These are phyloP conservation scores for Lactifluus hygrophoroides DNA, from an alignment of 768 basidiomycete species.

Conservation along the genomic window DNA sequence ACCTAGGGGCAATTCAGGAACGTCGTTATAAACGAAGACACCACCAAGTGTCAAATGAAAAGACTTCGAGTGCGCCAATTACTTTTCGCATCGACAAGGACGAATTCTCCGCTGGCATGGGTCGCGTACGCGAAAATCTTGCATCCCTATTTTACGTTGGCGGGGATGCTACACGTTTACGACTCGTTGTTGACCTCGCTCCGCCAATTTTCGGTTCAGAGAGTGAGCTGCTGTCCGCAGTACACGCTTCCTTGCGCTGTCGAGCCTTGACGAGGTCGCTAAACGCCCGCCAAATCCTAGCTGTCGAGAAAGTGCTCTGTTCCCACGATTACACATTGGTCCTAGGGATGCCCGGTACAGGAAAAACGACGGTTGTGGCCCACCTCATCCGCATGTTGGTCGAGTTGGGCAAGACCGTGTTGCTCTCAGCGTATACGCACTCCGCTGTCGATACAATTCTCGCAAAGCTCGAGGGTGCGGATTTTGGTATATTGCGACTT, in stretches of 20 bases:
- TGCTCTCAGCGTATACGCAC: conserved; percentile 92
- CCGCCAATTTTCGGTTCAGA: conserved; percentile 49
- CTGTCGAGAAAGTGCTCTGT: conserved; percentile 62
- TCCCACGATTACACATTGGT: conserved; percentile 89
- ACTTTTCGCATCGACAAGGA: conserved; percentile 91
- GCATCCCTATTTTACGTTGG: conserved; percentile 79
- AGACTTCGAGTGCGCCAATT: conserved; percentile 22
- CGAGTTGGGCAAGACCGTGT: conserved; percentile 71
- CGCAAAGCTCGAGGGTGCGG: conserved; percentile 58
- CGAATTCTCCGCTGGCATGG: conserved; percentile 81
- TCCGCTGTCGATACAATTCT: conserved; percentile 98
- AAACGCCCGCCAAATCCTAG: conserved; percentile 64
- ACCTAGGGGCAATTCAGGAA: conserved; percentile 38
- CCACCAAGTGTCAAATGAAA: conserved; percentile 19
- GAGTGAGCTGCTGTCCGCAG: conserved; percentile 20
- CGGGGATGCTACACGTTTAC: conserved; percentile 57
- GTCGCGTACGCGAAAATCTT: conserved; percentile 82
- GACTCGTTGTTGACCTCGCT: conserved; percentile 75
- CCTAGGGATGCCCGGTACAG: conserved; percentile 97
- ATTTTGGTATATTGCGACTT: conserved; percentile 71
- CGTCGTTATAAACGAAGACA: conserved; percentile 28
- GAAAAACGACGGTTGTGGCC: conserved; percentile 93
- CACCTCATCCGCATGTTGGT: conserved; percentile 78
- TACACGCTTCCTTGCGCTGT: conserved; percentile 12
- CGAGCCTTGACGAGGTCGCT: conserved; percentile 28